Conservation (phyloP, 257 asterid genomes). For the Capsicum pubescens region DNA sequence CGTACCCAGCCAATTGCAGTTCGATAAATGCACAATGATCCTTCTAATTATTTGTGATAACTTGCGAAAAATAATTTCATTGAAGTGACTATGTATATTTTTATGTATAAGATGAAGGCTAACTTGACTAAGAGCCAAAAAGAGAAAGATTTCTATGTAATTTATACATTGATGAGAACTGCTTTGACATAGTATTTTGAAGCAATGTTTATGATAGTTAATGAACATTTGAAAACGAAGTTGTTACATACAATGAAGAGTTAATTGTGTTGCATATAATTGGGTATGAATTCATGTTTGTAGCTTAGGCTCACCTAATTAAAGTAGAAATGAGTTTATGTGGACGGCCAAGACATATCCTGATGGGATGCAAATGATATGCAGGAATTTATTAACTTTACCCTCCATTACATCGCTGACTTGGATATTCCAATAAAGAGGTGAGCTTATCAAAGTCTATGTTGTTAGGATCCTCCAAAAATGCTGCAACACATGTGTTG, state of each 20-base stretch:
- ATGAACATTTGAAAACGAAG: background rate
- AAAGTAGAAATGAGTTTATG: background rate
- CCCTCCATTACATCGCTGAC: constrained; percentile 95
- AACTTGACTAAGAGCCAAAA: background rate
- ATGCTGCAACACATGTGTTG: background rate
- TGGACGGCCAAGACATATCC: background rate
- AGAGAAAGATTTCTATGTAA: background rate
- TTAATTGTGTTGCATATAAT: background rate
- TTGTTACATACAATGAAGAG: background rate
- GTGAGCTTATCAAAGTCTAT: constrained; percentile 46
- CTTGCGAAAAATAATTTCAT: background rate
- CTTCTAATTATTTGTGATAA: background rate
- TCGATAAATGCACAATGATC: background rate
- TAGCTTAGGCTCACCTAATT: background rate
- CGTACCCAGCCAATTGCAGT: background rate
- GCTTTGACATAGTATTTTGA: background rate
- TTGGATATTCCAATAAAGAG: constrained; percentile 96
- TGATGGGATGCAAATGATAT: constrained; percentile 36
- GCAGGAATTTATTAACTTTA: constrained; percentile 93
- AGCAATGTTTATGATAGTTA: background rate
- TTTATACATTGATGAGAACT: background rate
- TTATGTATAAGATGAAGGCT: background rate
- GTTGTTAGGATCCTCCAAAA: background rate
- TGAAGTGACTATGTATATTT: background rate
- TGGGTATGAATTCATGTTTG: background rate